A percentile compares a stretch with the other conserved stretches of the same genome.
phyloP scores from a whole-genome alignment of 805 yeast genomes.

The Lipomyces mesembrius region DNA sequence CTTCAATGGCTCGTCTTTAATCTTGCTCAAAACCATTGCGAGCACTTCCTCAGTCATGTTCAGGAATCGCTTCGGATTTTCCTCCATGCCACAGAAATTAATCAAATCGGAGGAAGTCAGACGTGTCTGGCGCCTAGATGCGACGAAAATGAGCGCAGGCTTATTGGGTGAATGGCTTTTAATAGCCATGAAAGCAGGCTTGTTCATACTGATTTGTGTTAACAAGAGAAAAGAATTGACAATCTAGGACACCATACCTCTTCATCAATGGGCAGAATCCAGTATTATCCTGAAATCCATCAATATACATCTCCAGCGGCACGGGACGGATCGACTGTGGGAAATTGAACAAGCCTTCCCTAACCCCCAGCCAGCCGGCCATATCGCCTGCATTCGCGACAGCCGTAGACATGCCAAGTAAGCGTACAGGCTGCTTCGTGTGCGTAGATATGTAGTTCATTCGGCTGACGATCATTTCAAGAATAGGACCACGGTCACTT shows the following conservation, averaged over 20 bases:
- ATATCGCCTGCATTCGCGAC: conserved; percentile 83
- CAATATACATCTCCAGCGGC: conserved; percentile 83
- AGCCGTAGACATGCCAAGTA: conserved; percentile 82
- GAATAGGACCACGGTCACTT: conserved; percentile 83
- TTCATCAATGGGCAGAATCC: conserved; percentile 86
- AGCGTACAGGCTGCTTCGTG: conserved; percentile 63
- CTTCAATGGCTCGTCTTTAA: conserved; percentile 81
- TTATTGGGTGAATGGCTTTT: conserved; percentile 86
- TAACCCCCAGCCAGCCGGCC: conserved; percentile 84
- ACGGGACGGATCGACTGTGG: conserved; percentile 85
- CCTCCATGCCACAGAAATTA: conserved; percentile 78
- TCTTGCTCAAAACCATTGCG: conserved; percentile 54
- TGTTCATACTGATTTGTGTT: conserved; percentile 63
- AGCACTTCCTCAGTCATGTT: conserved; percentile 69
- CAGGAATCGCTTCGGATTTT: conserved; percentile 72
- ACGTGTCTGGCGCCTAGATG: conserved; percentile 81
- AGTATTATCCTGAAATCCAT: conserved; percentile 80
- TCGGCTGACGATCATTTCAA: conserved; percentile 88
- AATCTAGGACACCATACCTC: conserved; percentile 24
- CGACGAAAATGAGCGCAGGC: conserved; percentile 84
- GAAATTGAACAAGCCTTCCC: conserved; percentile 72
- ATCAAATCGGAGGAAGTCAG: conserved; percentile 79
- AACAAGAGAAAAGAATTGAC: neutral
- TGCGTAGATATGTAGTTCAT: conserved; percentile 71
- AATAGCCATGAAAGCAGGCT: conserved; percentile 89